A percentile compares a stretch with the other conserved stretches of the same genome.
phyloP scores from a whole-genome alignment of 1,284 basidiomycete genomes.

The Coniophora puteana region DNA sequence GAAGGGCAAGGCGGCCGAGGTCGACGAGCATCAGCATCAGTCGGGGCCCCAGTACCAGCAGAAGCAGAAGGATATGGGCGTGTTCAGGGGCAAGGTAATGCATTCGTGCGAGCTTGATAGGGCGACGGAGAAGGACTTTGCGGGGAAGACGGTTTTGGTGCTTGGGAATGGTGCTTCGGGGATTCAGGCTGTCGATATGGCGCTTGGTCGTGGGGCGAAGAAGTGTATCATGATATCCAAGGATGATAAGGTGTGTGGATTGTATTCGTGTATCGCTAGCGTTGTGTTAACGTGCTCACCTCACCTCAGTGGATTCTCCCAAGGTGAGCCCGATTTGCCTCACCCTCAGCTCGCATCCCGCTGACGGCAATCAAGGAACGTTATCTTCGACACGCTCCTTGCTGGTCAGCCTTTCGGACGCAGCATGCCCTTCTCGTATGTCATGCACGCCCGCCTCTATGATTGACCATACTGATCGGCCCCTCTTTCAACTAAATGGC shows the following conservation, averaged over 20 bases:
- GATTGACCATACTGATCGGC: too few species aligned
- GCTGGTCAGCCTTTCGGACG: constrained; percentile 57
- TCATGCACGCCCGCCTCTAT: too few species aligned
- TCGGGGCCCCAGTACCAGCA: too few species aligned
- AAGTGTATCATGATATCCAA: constrained; percentile 45
- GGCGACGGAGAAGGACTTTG: constrained; percentile 29
- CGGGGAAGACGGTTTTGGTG: constrained; percentile 48
- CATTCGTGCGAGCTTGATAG: constrained; percentile 54
- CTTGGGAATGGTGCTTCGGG: constrained; percentile 60
- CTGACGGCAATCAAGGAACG: too few species aligned
- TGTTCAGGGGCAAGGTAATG: constrained; percentile 43
- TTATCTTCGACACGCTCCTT: constrained; percentile 50
- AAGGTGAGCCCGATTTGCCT: too few species aligned
- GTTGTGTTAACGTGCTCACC: neutral
- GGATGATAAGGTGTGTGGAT: constrained; percentile 21
- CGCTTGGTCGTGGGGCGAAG: constrained; percentile 41
- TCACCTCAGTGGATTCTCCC: constrained; percentile 49
- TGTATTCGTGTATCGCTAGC: too few species aligned
- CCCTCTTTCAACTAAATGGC: too few species aligned
- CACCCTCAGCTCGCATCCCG: too few species aligned
- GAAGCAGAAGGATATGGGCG: constrained; percentile 12
- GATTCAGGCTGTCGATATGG: constrained; percentile 59
- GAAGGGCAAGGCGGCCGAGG: too few species aligned
- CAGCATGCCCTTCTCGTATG: constrained; percentile 46
- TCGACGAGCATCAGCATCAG: too few species aligned